Conservation (phyloP, 208 protist genomes). For the Novymonas esmeraldas region DNA sequence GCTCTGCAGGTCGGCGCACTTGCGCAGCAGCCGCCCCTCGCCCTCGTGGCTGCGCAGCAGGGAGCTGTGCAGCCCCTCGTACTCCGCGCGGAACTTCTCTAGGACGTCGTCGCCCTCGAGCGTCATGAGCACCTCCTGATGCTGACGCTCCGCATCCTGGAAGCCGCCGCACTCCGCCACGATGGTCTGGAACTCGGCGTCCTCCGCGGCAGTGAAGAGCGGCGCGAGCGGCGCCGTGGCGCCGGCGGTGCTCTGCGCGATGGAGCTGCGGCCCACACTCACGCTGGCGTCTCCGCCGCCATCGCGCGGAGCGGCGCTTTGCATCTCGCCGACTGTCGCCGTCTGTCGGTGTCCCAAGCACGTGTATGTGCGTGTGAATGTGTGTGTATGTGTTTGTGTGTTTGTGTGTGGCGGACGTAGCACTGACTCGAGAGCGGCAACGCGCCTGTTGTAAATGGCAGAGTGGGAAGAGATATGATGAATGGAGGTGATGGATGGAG, state of each 20-base stretch:
- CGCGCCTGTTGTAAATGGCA: no score
- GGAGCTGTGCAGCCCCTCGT: conserved; percentile 96
- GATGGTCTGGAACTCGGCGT: conserved; percentile 54
- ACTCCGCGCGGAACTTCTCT: conserved; percentile 96
- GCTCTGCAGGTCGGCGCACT: conserved; percentile 94
- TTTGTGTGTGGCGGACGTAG: neutral
- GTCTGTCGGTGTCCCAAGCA: neutral
- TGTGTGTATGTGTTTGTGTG: neutral
- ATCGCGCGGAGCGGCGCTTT: neutral
- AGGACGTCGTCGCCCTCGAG: conserved; percentile 95
- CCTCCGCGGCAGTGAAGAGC: conserved; percentile 42
- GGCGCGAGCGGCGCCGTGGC: conserved; percentile 2
- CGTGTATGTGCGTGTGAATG: neutral
- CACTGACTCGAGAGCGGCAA: no score
- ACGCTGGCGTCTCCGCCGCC: neutral
- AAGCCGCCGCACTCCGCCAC: conserved; percentile 75
- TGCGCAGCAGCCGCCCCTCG: conserved; percentile 96
- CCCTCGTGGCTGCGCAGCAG: conserved; percentile 97
- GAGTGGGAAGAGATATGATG: no score
- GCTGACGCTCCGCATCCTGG: conserved; percentile 93
- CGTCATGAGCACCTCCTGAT: conserved; percentile 94
- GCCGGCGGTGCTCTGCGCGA: neutral
- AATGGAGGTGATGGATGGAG: no score
- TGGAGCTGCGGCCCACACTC: neutral
- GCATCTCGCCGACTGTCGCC: neutral